Evolutionary conservation across 2,329 filamentous ascomycete species (phyloP), one percentile per base, ranked within the genome.

Genomic region (Dactylellina haptotyla): DNA sequence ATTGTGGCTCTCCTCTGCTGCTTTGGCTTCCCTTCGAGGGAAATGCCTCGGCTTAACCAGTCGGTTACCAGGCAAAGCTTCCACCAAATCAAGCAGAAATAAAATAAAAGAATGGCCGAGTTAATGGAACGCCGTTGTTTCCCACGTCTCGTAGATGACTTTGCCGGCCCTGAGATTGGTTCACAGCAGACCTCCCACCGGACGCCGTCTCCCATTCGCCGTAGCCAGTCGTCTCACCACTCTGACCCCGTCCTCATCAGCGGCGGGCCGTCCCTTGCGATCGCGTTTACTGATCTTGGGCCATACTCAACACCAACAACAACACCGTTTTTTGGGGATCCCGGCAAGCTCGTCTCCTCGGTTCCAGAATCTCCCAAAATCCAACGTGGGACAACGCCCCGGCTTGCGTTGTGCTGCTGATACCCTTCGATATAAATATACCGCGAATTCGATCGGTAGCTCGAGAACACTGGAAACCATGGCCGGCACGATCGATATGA

Each of bases 11-110:
- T 23, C 9, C 18, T 25, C 32, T 53, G 58, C 37, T 34, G 67
- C 25, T 59, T 54, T 72, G 41, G 41, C 54, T 37, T 5, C 30
- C 34, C n/a, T 25, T 46, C 57, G 5, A 28, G 61, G 59, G 46
- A 66, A 50, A 54, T 61, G 69, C 69, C 69, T 73, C 69, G 69
- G 69, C 61, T 66, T 39, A 73, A 66, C 54, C 53, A 54, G 53
- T 54, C 67, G 67, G 48, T 26, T 50, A 48, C 12, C 14, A 16
- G 37, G 18, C 14, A 16, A 1, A 41, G 18, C 4, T n/a, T n/a
- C 12, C 14, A 16, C 1, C 37, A 12, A 5, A 4, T 41, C 37
- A n/a, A 34, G 6, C 39, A 45, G n/a, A 16, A 45, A n/a, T 18
- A 2, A 18, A 45, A 18, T 8, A 20, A 46, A 6, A 45, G 23